Conservation (phyloP, 2,329 filamentous ascomycete genomes). For the Leptographium wingfieldii region DNA sequence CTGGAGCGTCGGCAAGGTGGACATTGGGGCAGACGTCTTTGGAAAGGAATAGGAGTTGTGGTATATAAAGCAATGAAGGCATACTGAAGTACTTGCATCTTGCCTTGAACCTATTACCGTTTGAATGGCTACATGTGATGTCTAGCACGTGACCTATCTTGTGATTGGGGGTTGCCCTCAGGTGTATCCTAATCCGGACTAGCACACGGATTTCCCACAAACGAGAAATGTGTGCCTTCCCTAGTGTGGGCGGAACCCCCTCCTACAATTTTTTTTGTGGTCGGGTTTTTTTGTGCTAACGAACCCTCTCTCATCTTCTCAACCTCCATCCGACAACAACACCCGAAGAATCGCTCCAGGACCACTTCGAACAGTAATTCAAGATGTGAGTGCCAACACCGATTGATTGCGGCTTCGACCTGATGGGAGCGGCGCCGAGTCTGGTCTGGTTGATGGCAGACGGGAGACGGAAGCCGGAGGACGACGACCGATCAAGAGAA, state of each 20-base stretch:
- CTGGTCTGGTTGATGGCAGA: background rate
- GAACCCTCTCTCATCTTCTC: background rate
- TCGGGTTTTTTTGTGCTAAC: slow-evolving; percentile 5
- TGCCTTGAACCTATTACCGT: background rate
- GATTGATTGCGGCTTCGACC: background rate
- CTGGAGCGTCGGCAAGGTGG: slow-evolving; percentile 87
- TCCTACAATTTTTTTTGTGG: slow-evolving; percentile 7
- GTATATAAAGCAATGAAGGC: background rate
- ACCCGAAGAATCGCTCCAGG: slow-evolving; percentile 3
- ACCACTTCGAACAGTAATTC: slow-evolving; percentile 8
- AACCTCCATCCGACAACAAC: slow-evolving; percentile 3
- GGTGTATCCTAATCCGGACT: slow-evolving; percentile 5
- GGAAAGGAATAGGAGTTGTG: slow-evolving; percentile 19
- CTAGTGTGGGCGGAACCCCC: slow-evolving; percentile 6
- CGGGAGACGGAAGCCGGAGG: background rate
- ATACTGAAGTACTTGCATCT: background rate
- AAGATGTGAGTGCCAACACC: slow-evolving; percentile 8
- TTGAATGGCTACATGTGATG: too few species aligned
- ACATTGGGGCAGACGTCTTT: slow-evolving; percentile 48
- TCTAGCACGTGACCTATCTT: background rate
- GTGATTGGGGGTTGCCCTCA: slow-evolving; percentile 12
- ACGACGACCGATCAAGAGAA: background rate
- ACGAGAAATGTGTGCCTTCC: slow-evolving; percentile 8
- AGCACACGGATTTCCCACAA: slow-evolving; percentile 9
- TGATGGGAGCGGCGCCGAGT: background rate